phyloP scores from a whole-genome alignment of 768 basidiomycete genomes.

The Lanmaoa pseudosensibilis region DNA sequence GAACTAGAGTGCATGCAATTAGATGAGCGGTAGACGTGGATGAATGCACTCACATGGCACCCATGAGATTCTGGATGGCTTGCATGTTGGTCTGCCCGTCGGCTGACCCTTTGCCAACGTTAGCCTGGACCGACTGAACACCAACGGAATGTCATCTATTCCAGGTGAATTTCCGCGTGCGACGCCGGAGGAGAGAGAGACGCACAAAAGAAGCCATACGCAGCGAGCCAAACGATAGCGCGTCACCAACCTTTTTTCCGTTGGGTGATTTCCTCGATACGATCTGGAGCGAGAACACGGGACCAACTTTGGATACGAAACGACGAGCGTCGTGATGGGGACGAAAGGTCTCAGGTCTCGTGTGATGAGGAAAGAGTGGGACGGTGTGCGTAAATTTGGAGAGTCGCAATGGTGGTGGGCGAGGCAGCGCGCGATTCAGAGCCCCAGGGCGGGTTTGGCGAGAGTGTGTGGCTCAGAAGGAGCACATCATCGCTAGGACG shows the following conservation, averaged over 20 bases:
- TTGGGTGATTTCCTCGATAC: constrained; percentile 68
- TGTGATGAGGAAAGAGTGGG: constrained; percentile 46
- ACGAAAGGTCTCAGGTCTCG: constrained; percentile 74
- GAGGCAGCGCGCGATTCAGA: constrained; percentile 29
- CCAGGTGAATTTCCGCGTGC: background rate
- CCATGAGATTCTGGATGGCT: constrained; percentile 91
- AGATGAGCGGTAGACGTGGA: background rate
- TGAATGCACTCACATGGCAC: constrained; percentile 54
- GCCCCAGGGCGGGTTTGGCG: constrained; percentile 34
- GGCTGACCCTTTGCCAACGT: constrained; percentile 58
- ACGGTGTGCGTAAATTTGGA: constrained; percentile 17
- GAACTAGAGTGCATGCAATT: constrained; percentile 46
- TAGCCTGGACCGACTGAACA: constrained; percentile 36
- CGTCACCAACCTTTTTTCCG: constrained; percentile 52
- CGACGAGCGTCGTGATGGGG: constrained; percentile 48
- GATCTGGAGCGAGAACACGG: constrained; percentile 92
- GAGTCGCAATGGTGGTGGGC: constrained; percentile 29
- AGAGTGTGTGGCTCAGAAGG: constrained; percentile 19
- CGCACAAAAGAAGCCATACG: constrained; percentile 80
- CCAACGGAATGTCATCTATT: constrained; percentile 67
- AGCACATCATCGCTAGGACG: constrained; percentile 11
- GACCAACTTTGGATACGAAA: constrained; percentile 68
- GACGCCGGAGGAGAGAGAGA: constrained; percentile 8
- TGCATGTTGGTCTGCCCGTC: constrained; percentile 88
- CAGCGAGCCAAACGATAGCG: constrained; percentile 73